Conservation (phyloP, 1,284 basidiomycete genomes). For the Ceratorhiza oryzae-sativae region DNA sequence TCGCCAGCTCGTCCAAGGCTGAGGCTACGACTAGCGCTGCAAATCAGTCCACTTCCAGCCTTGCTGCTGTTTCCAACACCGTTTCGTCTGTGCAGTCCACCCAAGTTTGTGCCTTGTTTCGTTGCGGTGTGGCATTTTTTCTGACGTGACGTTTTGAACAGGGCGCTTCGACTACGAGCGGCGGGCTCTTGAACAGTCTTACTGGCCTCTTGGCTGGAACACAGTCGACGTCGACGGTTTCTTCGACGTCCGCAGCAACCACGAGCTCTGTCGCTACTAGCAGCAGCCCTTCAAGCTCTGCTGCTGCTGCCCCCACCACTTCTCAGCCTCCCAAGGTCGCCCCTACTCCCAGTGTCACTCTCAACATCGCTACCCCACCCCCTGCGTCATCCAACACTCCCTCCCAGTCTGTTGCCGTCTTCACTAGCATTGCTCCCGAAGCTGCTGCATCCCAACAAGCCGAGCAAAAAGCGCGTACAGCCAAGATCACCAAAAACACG, state of each 20-base stretch:
- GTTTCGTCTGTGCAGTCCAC: background rate
- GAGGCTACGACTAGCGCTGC: background rate
- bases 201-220: slow-evolving; percentile 3
- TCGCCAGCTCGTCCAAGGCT: slow-evolving; percentile 2
- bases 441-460: slow-evolving; percentile 35
- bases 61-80: background rate
- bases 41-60: background rate
- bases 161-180: background rate
- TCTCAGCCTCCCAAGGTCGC: slow-evolving; percentile 1
- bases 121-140: background rate
- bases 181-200: background rate
- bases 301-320: background rate
- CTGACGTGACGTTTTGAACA: slow-evolving; percentile 9
- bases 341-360: slow-evolving; percentile 33
- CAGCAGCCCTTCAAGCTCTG: background rate
- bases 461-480: slow-evolving; percentile 27
- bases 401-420: slow-evolving; percentile 21
- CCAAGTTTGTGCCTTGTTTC: background rate
- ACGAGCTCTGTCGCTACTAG: slow-evolving; percentile 3
- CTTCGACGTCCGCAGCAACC: slow-evolving; percentile 10
- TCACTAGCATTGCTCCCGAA: slow-evolving; percentile 41
- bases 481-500: slow-evolving; percentile 58
- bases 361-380: slow-evolving; percentile 33
- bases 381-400: slow-evolving; percentile 17
- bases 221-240: background rate